Evolutionary conservation across 495 filamentous ascomycete species (phyloP), one percentile per base, ranked within the genome.

Genomic region (Xylaria bambusicola): DNA sequence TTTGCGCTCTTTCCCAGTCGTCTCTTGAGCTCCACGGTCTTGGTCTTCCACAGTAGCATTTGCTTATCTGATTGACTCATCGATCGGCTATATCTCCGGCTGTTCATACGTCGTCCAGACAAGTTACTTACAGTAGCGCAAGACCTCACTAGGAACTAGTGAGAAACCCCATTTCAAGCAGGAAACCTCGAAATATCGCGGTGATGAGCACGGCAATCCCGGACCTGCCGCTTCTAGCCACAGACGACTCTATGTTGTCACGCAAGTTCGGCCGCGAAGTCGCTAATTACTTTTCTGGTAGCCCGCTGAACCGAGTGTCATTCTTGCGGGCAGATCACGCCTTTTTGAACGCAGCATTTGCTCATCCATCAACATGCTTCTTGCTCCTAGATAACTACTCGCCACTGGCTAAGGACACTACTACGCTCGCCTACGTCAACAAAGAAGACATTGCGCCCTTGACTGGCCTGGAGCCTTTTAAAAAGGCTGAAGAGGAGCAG

Each of bases 281-380:
- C 12, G 86, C 88, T 63, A 98, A 98, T 77, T 98, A 98, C 82
- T 98, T 97, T 78, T 89, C 91, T 58, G 91, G 92, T 82, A 74
- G 71, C 47, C 79, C 80, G 0, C 62, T 84, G 26, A 84, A 84
- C 66, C 75, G 82, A 5, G 80, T 98, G 2, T 93, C 91, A 1
- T 98, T 98, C 71, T 79, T 98, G 38, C 89, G 94, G 24, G 77
- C 80, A 17, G 88, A 96, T 60, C 85, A 92, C 62, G 66, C 71
- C 3, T 98, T 98, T 71, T 83, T 98, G 18, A 85, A 84, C 47
- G 77, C 80, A 26, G 93, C 92, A 20, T 80, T 92, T 61, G 82
- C 80, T 50, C 90, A 92, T 73, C 86, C 84, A 0, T 80, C 78
- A 0, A 84, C 89, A 9, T 74, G 76, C 5, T 93, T 96, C 74